phyloP scores from a whole-genome alignment of 139 green algal species.

The Desmodesmus armatus region DNA sequence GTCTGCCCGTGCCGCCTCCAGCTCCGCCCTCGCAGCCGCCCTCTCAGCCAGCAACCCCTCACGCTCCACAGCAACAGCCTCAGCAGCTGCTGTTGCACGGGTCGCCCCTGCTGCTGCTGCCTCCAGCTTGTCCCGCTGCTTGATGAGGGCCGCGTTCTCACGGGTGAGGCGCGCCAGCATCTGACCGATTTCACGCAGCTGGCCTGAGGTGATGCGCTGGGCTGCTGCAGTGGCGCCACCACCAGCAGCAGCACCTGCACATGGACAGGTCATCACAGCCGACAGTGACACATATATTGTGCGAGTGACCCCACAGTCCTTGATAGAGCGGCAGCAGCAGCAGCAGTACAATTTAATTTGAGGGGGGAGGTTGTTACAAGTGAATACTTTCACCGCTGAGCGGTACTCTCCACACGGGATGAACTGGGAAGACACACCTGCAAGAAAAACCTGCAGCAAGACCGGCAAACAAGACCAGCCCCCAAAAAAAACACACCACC shows the following conservation, averaged over 20 bases:
- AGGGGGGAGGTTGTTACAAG: too few species aligned
- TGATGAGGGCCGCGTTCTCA: constrained; percentile 44
- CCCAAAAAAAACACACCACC: too few species aligned
- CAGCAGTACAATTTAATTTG: too few species aligned
- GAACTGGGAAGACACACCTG: too few species aligned
- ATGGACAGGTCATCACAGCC: not conserved
- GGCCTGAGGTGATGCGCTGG: not conserved
- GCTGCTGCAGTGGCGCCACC: not conserved
- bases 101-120: not conserved
- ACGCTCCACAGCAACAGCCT: not conserved
- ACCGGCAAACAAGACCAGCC: too few species aligned
- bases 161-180: constrained; percentile 38
- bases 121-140: constrained; percentile 20
- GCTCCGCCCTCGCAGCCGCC: not conserved
- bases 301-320: too few species aligned
- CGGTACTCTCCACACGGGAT: too few species aligned
- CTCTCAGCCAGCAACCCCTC: not conserved
- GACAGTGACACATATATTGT: too few species aligned
- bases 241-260: not conserved
- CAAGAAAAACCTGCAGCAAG: too few species aligned
- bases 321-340: too few species aligned
- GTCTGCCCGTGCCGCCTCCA: constrained; percentile 13
- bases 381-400: too few species aligned
- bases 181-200: constrained; percentile 37
- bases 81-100: not conserved